Percentiles rank a stretch among this genome's conserved stretches.
Evolutionary conservation across 106 monocot species (phyloP).

Genomic region (Agapanthus africanus): DNA sequence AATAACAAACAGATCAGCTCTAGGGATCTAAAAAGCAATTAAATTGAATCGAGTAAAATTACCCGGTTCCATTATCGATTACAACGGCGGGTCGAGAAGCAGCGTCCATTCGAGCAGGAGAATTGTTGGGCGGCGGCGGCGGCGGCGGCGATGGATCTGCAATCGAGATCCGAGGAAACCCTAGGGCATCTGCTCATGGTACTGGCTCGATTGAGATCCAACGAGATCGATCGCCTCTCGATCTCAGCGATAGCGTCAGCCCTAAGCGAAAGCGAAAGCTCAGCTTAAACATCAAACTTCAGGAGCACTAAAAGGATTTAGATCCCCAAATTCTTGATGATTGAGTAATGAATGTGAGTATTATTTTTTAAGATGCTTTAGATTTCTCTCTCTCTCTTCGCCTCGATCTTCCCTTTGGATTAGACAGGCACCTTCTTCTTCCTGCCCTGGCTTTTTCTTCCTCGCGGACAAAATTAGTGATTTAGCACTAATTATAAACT

Average conservation of each 20-base stretch:
- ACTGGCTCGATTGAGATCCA: neutral
- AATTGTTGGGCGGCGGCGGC: neutral
- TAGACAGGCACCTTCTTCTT: too few species aligned
- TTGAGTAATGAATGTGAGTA: too few species aligned
- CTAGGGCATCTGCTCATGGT: neutral
- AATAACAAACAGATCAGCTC: too few species aligned
- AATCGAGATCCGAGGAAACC: neutral
- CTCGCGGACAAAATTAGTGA: too few species aligned
- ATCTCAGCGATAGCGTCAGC: neutral
- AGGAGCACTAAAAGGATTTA: neutral
- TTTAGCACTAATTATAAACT: too few species aligned
- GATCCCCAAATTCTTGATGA: neutral
- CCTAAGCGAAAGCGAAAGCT: neutral
- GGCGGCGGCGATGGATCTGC: neutral
- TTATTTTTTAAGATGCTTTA: too few species aligned
- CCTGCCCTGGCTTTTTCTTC: too few species aligned
- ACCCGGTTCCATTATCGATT: slow-evolving; percentile 98
- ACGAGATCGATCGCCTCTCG: neutral
- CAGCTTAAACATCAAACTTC: neutral
- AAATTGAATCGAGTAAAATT: neutral
- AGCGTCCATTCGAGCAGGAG: slow-evolving; percentile 94
- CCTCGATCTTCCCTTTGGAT: too few species aligned
- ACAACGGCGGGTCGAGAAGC: slow-evolving; percentile 91
- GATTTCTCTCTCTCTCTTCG: too few species aligned
- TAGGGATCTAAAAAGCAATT: neutral